Base-by-base conservation (phyloP, 2,329 filamentous ascomycete genomes). In the Diaporthe sp. region DNA sequence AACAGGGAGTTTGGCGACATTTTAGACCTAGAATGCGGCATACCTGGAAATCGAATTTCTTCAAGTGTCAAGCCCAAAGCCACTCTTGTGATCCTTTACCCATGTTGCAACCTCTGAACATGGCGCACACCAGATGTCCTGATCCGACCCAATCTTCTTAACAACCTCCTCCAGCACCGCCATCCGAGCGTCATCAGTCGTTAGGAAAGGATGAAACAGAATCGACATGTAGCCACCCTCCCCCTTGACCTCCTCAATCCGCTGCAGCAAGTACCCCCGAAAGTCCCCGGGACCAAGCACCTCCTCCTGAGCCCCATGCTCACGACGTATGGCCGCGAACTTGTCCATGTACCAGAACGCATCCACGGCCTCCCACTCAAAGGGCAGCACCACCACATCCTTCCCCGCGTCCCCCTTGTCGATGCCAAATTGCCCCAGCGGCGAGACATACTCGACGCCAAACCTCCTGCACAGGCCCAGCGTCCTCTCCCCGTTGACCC, bases 341-440 rank as follows among this genome's bases (percentile, higher is more conserved):
- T 81, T 82, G 4, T 49, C 42, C 81, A 82, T 82, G 55, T 82
- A 82, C 77, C 80, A 82, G 53, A 80, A 81, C 1, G 81, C 81
- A 53, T 82, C 81, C 22, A 82, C 81, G 4, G 77, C 76, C 58
- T 69, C 74, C 81, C 81, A 82, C 67, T 81, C 80, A 76, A 82
- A 82, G 0, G 81, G 81, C 51, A 82, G 69, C 39, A 82, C 77
- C n/a, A 79, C 79, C 25, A 81, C 57, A 17, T 44, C 61, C 37
- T 17, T 77, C 77, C 2, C 74, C 67, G 2, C 1, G n/a, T 15
- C 51, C 34, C 46, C 58, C 0, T 13, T 9, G 28, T 69, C 71
- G 12, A 79, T n/a, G 7, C 79, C 79, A 8, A 80, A 74, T 37
- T 74, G 44, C 12, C 79, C 81, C 12, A 81, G 71, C 39, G 80